These are phyloP conservation scores for Geotrichum candidum DNA, from an alignment of 1,139 yeast species.

Conservation along the genomic window DNA sequence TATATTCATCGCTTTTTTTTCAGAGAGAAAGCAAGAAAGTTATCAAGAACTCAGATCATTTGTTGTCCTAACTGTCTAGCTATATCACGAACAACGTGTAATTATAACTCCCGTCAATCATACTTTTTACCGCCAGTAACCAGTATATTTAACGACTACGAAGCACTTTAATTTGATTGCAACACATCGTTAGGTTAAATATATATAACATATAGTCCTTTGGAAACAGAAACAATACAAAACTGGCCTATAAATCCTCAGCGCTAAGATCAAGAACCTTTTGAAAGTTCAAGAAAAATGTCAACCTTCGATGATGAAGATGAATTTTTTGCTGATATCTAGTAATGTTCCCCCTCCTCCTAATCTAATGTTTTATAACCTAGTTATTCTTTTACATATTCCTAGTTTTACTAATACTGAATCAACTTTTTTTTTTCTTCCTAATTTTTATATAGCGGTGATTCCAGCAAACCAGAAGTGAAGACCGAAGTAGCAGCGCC, in stretches of 20 bases:
- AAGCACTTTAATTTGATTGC: background rate
- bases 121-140: background rate
- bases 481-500: constrained; percentile 20
- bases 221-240: background rate
- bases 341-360: constrained; percentile 34
- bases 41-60: background rate
- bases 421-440: constrained; percentile 4
- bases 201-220: background rate
- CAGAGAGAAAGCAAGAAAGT: background rate
- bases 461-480: constrained; percentile 16
- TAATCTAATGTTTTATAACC: constrained; percentile 1
- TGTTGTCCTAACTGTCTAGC: background rate
- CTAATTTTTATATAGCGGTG: constrained; percentile 14
- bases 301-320: constrained; percentile 77
- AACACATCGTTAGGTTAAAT: background rate
- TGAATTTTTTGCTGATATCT: constrained; percentile 72
- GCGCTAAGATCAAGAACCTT: background rate
- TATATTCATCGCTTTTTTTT: background rate
- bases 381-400: constrained; percentile 10
- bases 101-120: background rate
- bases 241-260: background rate
- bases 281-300: constrained; percentile 35
- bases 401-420: constrained; percentile 10
- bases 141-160: background rate
- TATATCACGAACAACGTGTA: background rate